Percentiles rank a stretch among this genome's conserved stretches.
Evolutionary conservation across 176 grass and related monocot species (phyloP).

Genomic region (Ensete ventricosum): DNA sequence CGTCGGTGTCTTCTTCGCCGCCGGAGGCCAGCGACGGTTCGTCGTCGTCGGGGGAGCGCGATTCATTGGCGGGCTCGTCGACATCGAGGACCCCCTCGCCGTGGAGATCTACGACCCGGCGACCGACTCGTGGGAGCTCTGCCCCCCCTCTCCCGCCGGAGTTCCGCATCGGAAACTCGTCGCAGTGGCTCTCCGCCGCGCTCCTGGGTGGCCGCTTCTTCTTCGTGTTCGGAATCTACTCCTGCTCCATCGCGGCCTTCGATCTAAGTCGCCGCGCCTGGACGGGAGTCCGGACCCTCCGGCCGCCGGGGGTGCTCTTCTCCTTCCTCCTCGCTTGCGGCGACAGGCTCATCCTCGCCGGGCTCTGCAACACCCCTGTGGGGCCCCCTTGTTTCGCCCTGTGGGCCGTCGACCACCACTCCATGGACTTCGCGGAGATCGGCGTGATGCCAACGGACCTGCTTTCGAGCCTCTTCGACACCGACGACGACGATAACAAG

Average conservation of each 20-base stretch:
- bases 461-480: constrained; percentile 18
- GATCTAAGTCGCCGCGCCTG: constrained; percentile 32
- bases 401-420: constrained; percentile 30
- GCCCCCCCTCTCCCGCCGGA: constrained; percentile 33
- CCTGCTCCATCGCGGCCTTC: constrained; percentile 38
- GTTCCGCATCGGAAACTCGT: constrained; percentile 27
- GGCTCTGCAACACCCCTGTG: constrained; percentile 9
- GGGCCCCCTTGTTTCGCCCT: constrained; percentile 17
- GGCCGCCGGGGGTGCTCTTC: constrained; percentile 26
- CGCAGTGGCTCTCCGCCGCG: constrained; percentile 41
- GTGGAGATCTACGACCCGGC: constrained; percentile 36
- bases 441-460: constrained; percentile 35
- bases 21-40: not conserved
- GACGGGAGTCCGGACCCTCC: constrained; percentile 18
- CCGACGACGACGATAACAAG: constrained; percentile 32
- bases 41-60: constrained; percentile 36
- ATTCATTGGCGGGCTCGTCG: constrained; percentile 36
- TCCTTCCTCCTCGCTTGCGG: constrained; percentile 31
- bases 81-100: constrained; percentile 33
- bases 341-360: constrained; percentile 26
- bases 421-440: constrained; percentile 14
- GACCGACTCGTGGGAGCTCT: constrained; percentile 19
- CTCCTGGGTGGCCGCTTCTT: constrained; percentile 19
- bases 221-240: constrained; percentile 40
- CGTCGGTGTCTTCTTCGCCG: constrained; percentile 20